These are phyloP conservation scores for Gillenia trifoliata DNA, from an alignment of 306 rosid genomes.

Conservation along the genomic window DNA sequence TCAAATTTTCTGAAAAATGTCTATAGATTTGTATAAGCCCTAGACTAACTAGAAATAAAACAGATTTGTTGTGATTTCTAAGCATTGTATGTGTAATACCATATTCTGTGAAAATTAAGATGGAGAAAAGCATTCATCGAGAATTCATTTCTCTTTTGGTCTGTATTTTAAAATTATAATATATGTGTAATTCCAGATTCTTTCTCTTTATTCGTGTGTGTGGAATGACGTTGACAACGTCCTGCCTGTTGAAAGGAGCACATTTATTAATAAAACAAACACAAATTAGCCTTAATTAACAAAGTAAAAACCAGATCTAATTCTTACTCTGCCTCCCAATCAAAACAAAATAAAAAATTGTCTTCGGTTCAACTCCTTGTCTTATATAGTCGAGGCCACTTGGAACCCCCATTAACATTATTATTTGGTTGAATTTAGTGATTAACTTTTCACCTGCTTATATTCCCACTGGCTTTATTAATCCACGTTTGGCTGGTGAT, in stretches of 20 bases:
- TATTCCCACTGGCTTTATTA: neutral
- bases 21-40: too few relatives aligned
- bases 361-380: neutral
- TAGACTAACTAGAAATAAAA: neutral
- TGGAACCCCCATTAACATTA: neutral
- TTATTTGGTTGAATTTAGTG: neutral
- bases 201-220: constrained; percentile 12
- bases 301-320: neutral
- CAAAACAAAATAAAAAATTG: neutral
- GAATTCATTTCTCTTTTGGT: constrained; percentile 23
- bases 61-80: neutral
- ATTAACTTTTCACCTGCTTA: neutral
- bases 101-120: constrained; percentile 20
- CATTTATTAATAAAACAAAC: neutral
- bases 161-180: constrained; percentile 34
- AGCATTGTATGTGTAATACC: neutral
- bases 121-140: constrained; percentile 11
- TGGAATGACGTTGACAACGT: constrained; percentile 34
- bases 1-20: too few relatives aligned
- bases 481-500: neutral
- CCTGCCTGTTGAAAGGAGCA: constrained; percentile 15
- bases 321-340: neutral
- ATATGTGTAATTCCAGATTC: too few relatives aligned
- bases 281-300: neutral
- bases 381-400: neutral